phyloP scores from a whole-genome alignment of 768 basidiomycete species.

The Candolleomyces eurysporus region DNA sequence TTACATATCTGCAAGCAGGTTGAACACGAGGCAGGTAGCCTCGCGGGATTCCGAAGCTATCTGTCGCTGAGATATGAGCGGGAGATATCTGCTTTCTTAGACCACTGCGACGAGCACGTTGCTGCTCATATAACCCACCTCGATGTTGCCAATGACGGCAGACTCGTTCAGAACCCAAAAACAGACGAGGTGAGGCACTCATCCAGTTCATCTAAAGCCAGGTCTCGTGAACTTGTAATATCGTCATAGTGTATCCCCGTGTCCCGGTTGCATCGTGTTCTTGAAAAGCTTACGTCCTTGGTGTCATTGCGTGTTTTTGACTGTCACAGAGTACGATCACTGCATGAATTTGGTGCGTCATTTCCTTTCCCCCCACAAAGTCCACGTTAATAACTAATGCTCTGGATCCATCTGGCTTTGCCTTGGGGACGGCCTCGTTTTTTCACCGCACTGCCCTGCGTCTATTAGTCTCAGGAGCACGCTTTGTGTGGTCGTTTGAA shows the following conservation, averaged over 20 bases:
- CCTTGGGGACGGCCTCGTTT: too few species aligned
- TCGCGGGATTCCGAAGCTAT: constrained; percentile 22
- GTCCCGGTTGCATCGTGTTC: constrained; percentile 6
- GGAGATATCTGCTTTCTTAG: constrained; percentile 29
- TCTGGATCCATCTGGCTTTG: too few species aligned
- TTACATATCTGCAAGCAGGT: constrained; percentile 30
- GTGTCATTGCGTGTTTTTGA: constrained; percentile 5
- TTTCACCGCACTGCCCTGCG: too few species aligned
- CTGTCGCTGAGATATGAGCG: constrained; percentile 36
- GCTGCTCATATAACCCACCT: constrained; percentile 26
- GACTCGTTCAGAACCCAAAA: constrained; percentile 16
- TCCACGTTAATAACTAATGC: too few species aligned
- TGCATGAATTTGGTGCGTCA: constrained; percentile 3
- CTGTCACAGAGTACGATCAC: background rate
- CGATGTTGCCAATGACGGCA: constrained; percentile 41
- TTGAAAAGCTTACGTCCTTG: constrained; percentile 3
- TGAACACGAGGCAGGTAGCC: constrained; percentile 24
- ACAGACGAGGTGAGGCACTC: background rate
- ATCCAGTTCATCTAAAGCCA: too few species aligned
- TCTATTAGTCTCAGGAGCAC: background rate
- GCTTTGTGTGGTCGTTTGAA: constrained; percentile 9
- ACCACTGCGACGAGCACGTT: constrained; percentile 15
- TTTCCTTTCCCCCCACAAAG: too few species aligned
- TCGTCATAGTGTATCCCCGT: constrained; percentile 5
- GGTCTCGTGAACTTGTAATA: background rate